Evolutionary conservation across 1,284 basidiomycete genomes (phyloP).

Genomic region (Lentinus polychrous): DNA sequence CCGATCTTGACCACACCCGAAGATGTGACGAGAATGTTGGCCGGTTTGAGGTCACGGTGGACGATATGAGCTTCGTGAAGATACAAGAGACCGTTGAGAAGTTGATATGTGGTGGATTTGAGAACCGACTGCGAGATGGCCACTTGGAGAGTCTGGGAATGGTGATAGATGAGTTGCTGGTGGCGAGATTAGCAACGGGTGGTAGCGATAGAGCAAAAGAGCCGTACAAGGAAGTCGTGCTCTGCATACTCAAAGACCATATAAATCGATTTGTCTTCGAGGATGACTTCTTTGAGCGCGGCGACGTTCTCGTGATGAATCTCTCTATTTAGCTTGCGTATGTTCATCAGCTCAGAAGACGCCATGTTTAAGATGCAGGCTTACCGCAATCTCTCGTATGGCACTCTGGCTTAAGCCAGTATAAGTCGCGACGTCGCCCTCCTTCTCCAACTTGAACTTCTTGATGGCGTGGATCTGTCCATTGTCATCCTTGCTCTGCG

Average conservation of each 20-base stretch:
- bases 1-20: slow-evolving; percentile 94
- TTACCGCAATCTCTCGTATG: slow-evolving; percentile 89
- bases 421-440: slow-evolving; percentile 89
- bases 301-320: slow-evolving; percentile 92
- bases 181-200: slow-evolving; percentile 2
- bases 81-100: slow-evolving; percentile 93
- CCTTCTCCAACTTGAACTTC: slow-evolving; percentile 99
- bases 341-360: background rate
- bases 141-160: slow-evolving; percentile 81
- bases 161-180: slow-evolving; percentile 99
- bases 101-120: slow-evolving; percentile 91
- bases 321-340: slow-evolving; percentile 82
- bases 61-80: slow-evolving; percentile 93
- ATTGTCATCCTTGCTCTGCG: slow-evolving; percentile 66
- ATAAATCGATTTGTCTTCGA: slow-evolving; percentile 97
- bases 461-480: slow-evolving; percentile 89
- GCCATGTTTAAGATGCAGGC: slow-evolving; percentile 20
- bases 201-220: background rate
- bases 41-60: slow-evolving; percentile 96
- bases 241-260: slow-evolving; percentile 99
- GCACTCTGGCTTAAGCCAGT: slow-evolving; percentile 98
- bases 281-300: slow-evolving; percentile 86
- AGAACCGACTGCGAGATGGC: slow-evolving; percentile 75
- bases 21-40: slow-evolving; percentile 94
- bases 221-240: slow-evolving; percentile 88